phyloP scores from a whole-genome alignment of 192 early-diverging fungal species.

The Backusella mclennaniae region DNA sequence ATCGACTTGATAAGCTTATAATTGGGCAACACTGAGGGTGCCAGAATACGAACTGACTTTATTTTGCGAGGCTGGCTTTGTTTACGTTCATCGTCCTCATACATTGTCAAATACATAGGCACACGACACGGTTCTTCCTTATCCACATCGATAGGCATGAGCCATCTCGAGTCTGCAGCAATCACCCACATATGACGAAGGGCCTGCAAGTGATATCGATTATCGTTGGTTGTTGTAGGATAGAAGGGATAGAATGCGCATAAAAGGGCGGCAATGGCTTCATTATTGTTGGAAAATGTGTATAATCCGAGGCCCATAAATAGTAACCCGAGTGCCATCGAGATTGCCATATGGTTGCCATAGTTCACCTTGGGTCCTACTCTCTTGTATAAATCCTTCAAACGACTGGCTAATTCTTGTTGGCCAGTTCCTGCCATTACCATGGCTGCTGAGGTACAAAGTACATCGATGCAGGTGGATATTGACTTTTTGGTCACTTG shows the following conservation, averaged over 20 bases:
- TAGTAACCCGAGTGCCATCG: slow-evolving; percentile 77
- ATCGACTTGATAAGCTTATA: slow-evolving; percentile 12
- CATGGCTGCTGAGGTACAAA: slow-evolving; percentile 58
- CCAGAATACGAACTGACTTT: slow-evolving; percentile 39
- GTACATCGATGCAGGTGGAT: slow-evolving; percentile 67
- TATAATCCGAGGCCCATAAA: slow-evolving; percentile 71
- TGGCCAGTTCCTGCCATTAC: slow-evolving; percentile 85
- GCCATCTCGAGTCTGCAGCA: slow-evolving; percentile 65
- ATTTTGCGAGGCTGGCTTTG: slow-evolving; percentile 5
- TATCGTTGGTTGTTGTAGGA: slow-evolving; percentile 54
- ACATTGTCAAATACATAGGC: slow-evolving; percentile 50
- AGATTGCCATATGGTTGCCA: slow-evolving; percentile 68
- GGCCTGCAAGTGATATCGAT: slow-evolving; percentile 69
- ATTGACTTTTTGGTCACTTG: slow-evolving; percentile 64
- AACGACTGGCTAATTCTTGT: slow-evolving; percentile 53
- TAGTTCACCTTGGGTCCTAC: slow-evolving; percentile 52
- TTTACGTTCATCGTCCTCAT: slow-evolving; percentile 20
- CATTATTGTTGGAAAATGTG: slow-evolving; percentile 64
- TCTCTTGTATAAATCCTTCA: slow-evolving; percentile 55
- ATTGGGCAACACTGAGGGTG: slow-evolving; percentile 35
- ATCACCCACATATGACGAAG: slow-evolving; percentile 81
- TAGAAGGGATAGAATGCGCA: slow-evolving; percentile 70
- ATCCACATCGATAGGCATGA: slow-evolving; percentile 67
- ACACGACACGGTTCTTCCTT: slow-evolving; percentile 50
- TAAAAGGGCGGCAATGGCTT: slow-evolving; percentile 64